These are phyloP conservation scores for Ceriops tagal DNA, from an alignment of 345 rosid genomes.

Conservation along the genomic window DNA sequence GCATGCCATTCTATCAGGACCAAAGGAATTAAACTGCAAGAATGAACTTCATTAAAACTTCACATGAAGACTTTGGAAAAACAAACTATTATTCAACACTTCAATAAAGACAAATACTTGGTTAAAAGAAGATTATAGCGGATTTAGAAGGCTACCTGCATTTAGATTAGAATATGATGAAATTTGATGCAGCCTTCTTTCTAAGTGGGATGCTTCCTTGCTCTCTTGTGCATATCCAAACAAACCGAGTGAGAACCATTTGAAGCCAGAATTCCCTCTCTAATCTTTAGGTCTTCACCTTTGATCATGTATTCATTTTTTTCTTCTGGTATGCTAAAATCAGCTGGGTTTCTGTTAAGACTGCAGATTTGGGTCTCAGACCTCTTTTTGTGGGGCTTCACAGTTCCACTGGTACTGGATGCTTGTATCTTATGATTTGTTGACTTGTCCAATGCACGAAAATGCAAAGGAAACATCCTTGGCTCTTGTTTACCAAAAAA, in stretches of 20 bases:
- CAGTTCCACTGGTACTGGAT: slow-evolving; percentile 22
- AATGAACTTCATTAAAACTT: slow-evolving; percentile 4
- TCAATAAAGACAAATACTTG: neutral
- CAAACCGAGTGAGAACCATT: slow-evolving; percentile 20
- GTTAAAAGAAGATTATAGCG: slow-evolving; percentile 1
- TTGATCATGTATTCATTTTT: slow-evolving; percentile 63
- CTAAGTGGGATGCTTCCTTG: slow-evolving; percentile 34
- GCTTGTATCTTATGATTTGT: slow-evolving; percentile 36
- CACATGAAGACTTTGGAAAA: neutral
- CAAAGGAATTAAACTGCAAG: neutral
- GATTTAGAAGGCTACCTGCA: slow-evolving; percentile 20
- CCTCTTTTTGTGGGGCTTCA: slow-evolving; percentile 33
- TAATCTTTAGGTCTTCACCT: slow-evolving; percentile 49
- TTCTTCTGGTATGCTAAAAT: slow-evolving; percentile 64
- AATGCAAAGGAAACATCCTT: slow-evolving; percentile 35
- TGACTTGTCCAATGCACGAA: slow-evolving; percentile 33
- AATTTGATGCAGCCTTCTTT: slow-evolving; percentile 23
- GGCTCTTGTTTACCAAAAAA: slow-evolving; percentile 43
- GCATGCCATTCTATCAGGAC: slow-evolving; percentile 14
- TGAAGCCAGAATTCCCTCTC: slow-evolving; percentile 22
- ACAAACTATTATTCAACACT: neutral
- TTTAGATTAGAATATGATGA: slow-evolving; percentile 7
- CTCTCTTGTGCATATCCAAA: slow-evolving; percentile 38
- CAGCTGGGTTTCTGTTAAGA: slow-evolving; percentile 85
- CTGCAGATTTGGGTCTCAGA: slow-evolving; percentile 43